Base-by-base conservation (phyloP, 352 stramenopile genomes). In the Thraustochytrium aureum region DNA sequence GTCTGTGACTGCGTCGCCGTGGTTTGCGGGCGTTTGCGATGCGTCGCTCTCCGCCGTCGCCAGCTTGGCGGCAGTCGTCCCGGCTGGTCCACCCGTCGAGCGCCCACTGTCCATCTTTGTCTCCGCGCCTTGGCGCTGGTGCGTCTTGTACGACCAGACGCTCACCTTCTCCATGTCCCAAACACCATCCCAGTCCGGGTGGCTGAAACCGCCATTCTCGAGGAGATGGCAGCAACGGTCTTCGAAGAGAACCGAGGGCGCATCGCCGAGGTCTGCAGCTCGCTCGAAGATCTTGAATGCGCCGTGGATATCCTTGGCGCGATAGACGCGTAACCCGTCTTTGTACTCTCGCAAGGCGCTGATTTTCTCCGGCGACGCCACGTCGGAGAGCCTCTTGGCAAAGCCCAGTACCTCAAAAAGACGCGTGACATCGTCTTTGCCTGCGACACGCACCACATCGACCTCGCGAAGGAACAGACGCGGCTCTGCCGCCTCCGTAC, bases 101-200 rank as follows among this genome's bases (percentile, higher is more conserved):
- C n/a, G n/a, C n/a, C n/a, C n/a, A n/a, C n/a, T n/a, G n/a, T n/a
- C n/a, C n/a, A n/a, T n/a, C n/a, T n/a, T n/a, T n/a, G n/a, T n/a
- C n/a, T n/a, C n/a, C n/a, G n/a, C n/a, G n/a, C n/a, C n/a, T n/a
- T n/a, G n/a, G n/a, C n/a, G n/a, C n/a, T n/a, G 10, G 56, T 38
- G n/a, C 10, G 10, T 38, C 56, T 76, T 62, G 41, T 76, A 76
- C 0, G 67, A 72, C 67, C 67, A 76, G 6, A 76, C 67, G 3
- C 39, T 72, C n/a, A 76, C 67, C 54, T 76, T 76, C 10, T 76
- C 43, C 67, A 76, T 76, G 43, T 76, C 67, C 67, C 67, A 76
- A 10, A 76, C 54, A 17, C 67, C 67, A 45, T 76, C 67, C 67
- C 67, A 76, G 35, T n/a, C 54, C 20, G 30, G 22, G 26, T 17